phyloP scores from a whole-genome alignment of 148 eudicot species.

The Pharnaceum exiguum region DNA sequence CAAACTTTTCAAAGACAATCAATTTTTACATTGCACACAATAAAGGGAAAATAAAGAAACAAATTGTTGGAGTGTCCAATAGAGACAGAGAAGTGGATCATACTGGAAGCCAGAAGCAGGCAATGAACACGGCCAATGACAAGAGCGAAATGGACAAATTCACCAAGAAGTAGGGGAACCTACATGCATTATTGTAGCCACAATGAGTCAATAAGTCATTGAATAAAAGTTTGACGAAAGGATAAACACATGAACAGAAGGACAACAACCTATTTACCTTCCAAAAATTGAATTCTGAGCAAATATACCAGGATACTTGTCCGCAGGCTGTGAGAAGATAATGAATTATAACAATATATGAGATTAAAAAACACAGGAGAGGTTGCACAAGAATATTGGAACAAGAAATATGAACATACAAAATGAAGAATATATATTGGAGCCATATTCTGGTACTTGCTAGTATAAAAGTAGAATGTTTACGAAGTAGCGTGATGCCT shows the following conservation, averaged over 20 bases:
- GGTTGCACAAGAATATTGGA: neutral
- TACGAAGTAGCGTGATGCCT: too few species aligned
- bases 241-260: neutral
- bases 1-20: too few species aligned
- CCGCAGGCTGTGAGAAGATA: slow-evolving; percentile 43
- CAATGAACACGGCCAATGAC: slow-evolving; percentile 31
- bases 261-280: slow-evolving; percentile 24
- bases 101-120: slow-evolving; percentile 57
- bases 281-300: slow-evolving; percentile 48
- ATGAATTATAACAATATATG: neutral
- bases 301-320: slow-evolving; percentile 44
- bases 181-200: slow-evolving; percentile 14
- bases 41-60: too few species aligned
- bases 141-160: slow-evolving; percentile 40
- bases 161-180: slow-evolving; percentile 54
- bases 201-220: neutral
- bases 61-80: too few species aligned
- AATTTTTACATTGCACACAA: too few species aligned
- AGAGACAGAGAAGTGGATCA: neutral
- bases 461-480: too few species aligned
- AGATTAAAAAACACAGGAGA: neutral
- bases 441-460: too few species aligned
- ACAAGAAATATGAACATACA: neutral
- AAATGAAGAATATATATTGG: too few species aligned
- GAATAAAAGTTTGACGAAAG: slow-evolving; percentile 1